Conservation (phyloP, 768 basidiomycete genomes). For the Termitomyces sp. region DNA sequence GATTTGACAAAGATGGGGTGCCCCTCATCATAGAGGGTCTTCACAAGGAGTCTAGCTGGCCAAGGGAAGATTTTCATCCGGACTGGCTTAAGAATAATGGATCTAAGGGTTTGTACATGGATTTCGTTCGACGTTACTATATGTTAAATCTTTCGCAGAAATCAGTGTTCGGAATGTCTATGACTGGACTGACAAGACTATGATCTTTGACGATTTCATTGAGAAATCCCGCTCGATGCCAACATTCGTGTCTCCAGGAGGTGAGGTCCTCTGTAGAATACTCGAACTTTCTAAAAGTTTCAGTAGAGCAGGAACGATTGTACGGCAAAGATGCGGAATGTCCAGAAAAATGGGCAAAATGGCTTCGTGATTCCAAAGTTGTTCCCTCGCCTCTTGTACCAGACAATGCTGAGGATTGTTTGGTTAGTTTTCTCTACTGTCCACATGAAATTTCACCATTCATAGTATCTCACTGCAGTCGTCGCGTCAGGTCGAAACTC, state of each 20-base stretch:
- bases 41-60: conserved; percentile 54
- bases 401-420: conserved; percentile 48
- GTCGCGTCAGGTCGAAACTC: conserved; percentile 49
- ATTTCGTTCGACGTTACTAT: background rate
- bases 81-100: conserved; percentile 45
- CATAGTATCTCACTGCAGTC: conserved; percentile 27
- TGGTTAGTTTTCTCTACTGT: conserved; percentile 27
- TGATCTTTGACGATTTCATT: conserved; percentile 52
- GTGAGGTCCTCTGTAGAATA: conserved; percentile 20
- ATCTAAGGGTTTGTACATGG: conserved; percentile 15
- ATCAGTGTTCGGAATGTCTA: conserved; percentile 61
- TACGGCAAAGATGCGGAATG: conserved; percentile 80
- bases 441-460: background rate
- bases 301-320: conserved; percentile 49
- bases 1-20: conserved; percentile 43
- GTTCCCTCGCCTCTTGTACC: conserved; percentile 52
- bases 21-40: conserved; percentile 64
- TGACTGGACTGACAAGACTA: conserved; percentile 44
- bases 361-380: conserved; percentile 40
- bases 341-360: conserved; percentile 58
- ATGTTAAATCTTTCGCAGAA: conserved; percentile 27
- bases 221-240: conserved; percentile 30
- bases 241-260: conserved; percentile 29
- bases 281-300: background rate
- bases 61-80: conserved; percentile 42